phyloP scores from a whole-genome alignment of 495 filamentous ascomycete species.

The Xylaria sp. region DNA sequence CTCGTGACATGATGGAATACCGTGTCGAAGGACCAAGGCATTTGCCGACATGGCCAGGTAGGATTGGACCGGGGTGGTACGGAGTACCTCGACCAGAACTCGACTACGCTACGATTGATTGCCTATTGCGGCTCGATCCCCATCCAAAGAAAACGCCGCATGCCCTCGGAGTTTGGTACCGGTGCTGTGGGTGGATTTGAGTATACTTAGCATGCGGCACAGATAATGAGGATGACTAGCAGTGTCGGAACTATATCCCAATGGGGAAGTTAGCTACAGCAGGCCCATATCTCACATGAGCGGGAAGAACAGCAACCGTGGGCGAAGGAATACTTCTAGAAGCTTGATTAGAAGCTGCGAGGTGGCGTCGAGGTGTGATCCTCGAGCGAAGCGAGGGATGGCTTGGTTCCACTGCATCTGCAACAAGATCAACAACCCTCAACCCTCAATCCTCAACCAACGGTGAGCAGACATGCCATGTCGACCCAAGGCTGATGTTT shows the following conservation, averaged over 20 bases:
- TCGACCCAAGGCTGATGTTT: neutral
- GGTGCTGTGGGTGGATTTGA: conserved; percentile 26
- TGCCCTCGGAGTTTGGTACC: conserved; percentile 20
- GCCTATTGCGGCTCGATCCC: conserved; percentile 8
- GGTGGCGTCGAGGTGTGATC: conserved; percentile 15
- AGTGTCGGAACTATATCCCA: conserved; percentile 15
- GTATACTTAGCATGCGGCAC: conserved; percentile 7
- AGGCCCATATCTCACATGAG: conserved; percentile 19
- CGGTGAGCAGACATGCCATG: conserved; percentile 15
- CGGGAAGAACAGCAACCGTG: conserved; percentile 14
- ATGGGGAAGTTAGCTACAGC: conserved; percentile 22
- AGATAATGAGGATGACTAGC: conserved; percentile 10
- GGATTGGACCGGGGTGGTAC: conserved; percentile 15
- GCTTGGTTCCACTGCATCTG: conserved; percentile 27
- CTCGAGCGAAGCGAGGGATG: conserved; percentile 27
- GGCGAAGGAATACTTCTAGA: conserved; percentile 24
- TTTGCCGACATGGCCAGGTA: conserved; percentile 29
- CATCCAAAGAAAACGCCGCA: conserved; percentile 13
- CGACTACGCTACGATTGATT: conserved; percentile 3
- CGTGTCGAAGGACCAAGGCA: conserved; percentile 9
- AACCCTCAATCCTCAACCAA: neutral
- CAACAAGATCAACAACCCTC: conserved; percentile 6
- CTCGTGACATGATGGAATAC: conserved; percentile 16
- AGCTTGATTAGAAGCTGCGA: conserved; percentile 23
- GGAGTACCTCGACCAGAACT: too few species aligned